phyloP scores from a whole-genome alignment of 495 filamentous ascomycete species.

The Penicillium herquei region DNA sequence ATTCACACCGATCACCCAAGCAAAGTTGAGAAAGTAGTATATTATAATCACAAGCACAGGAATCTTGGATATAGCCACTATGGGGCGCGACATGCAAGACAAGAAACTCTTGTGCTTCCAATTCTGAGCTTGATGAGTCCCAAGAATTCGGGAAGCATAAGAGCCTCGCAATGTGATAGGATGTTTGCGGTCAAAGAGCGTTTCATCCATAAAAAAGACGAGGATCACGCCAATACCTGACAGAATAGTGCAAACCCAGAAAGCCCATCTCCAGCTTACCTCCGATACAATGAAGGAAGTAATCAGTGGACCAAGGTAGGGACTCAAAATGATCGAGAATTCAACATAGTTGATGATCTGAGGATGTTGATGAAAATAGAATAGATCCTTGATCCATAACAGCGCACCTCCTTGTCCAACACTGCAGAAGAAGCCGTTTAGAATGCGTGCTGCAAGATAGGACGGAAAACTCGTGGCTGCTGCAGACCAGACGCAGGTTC shows the following conservation, averaged over 20 bases:
- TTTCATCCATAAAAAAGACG: slow-evolving; percentile 6
- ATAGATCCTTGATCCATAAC: slow-evolving; percentile 12
- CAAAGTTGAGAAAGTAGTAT: slow-evolving; percentile 9
- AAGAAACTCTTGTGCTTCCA: slow-evolving; percentile 1
- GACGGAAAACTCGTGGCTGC: slow-evolving; percentile 17
- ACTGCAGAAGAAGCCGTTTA: slow-evolving; percentile 13
- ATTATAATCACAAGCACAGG: slow-evolving; percentile 10
- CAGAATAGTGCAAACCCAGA: slow-evolving; percentile 7
- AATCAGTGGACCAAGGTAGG: slow-evolving; percentile 9
- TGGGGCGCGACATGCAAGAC: slow-evolving; percentile 2
- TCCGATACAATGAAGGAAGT: slow-evolving; percentile 7
- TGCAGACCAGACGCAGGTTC: slow-evolving; percentile 14
- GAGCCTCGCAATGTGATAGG: not conserved
- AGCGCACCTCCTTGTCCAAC: slow-evolving; percentile 8
- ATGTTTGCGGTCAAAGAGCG: slow-evolving; percentile 6
- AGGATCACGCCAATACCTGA: slow-evolving; percentile 2
- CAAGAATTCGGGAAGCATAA: slow-evolving; percentile 4
- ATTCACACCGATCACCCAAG: slow-evolving; percentile 12
- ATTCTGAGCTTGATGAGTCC: not conserved
- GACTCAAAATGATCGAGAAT: slow-evolving; percentile 10
- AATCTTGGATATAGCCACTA: slow-evolving; percentile 9
- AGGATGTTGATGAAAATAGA: slow-evolving; percentile 9
- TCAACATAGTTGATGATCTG: slow-evolving; percentile 14
- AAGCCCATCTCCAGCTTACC: slow-evolving; percentile 11
- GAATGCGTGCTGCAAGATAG: slow-evolving; percentile 9